Evolutionary conservation across 352 stramenopile genomes (phyloP).

Genomic region (Phytophthora citricola): DNA sequence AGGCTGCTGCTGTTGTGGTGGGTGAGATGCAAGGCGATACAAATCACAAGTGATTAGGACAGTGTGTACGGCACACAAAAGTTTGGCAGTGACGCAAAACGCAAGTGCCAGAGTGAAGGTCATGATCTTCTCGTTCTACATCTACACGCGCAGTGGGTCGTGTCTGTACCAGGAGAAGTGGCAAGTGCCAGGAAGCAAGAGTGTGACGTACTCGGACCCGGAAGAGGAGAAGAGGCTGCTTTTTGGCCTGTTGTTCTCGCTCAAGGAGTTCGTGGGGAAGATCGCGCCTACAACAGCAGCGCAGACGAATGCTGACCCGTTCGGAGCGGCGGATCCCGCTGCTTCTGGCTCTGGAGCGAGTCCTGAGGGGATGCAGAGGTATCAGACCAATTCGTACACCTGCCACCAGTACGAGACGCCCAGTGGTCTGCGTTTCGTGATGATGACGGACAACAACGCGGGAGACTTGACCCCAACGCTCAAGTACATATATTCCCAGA

Average conservation of each 20-base stretch:
- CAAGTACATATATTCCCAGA: conserved; percentile 88
- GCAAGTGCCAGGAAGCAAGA: conserved; percentile 67
- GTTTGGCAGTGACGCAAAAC: not conserved
- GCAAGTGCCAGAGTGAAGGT: conserved; percentile 1
- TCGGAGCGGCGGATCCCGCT: conserved; percentile 20
- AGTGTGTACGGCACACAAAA: conserved; percentile 7
- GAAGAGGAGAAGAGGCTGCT: conserved; percentile 93
- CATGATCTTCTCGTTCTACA: conserved; percentile 94
- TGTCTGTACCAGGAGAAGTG: conserved; percentile 94
- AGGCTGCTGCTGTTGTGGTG: conserved; percentile 19
- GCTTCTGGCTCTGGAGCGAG: conserved; percentile 18
- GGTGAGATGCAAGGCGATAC: conserved; percentile 18
- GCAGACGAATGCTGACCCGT: conserved; percentile 22
- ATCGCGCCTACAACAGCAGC: conserved; percentile 54
- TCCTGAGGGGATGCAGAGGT: conserved; percentile 74
- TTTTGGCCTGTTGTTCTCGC: conserved; percentile 92
- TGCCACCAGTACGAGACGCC: conserved; percentile 93
- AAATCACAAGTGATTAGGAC: conserved; percentile 13
- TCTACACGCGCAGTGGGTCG: conserved; percentile 90
- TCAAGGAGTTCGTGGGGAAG: conserved; percentile 91
- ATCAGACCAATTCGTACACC: conserved; percentile 90
- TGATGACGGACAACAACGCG: conserved; percentile 90
- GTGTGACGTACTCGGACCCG: conserved; percentile 78
- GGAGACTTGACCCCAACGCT: conserved; percentile 86
- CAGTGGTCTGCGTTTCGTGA: conserved; percentile 90